Percentiles rank a stretch among this genome's conserved stretches.
These are phyloP conservation scores for Ormosia semicastrata DNA, from an alignment of 306 rosid genomes.

Conservation along the genomic window DNA sequence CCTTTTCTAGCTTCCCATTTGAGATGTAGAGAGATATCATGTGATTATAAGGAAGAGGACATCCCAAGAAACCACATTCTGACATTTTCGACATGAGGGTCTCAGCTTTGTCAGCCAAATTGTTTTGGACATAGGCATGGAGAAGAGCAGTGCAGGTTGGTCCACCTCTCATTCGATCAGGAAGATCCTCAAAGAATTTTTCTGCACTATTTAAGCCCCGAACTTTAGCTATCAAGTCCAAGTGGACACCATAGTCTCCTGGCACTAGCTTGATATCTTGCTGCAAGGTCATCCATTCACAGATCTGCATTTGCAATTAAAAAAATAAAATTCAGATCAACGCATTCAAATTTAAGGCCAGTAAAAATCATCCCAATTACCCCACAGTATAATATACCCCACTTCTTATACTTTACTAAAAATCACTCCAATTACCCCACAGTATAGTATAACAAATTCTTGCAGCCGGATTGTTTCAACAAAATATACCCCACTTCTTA, in stretches of 20 bases:
- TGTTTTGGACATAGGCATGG: constrained; percentile 69
- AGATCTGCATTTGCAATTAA: constrained; percentile 47
- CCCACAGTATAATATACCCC: background rate
- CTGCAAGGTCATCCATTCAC: constrained; percentile 92
- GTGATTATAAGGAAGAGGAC: constrained; percentile 79
- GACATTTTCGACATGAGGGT: constrained; percentile 82
- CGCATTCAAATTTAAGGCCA: background rate
- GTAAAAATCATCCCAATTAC: constrained; percentile 5
- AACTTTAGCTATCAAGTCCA: constrained; percentile 90
- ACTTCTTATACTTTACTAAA: background rate
- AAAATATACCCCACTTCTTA: background rate
- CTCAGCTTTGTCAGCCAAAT: constrained; percentile 65
- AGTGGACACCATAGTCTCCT: constrained; percentile 88
- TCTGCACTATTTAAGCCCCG: constrained; percentile 81
- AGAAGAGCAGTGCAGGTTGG: constrained; percentile 70
- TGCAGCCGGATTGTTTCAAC: background rate
- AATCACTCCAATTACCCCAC: background rate
- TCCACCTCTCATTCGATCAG: constrained; percentile 50
- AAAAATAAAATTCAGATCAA: constrained; percentile 3
- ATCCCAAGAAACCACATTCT: constrained; percentile 59
- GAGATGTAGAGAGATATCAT: constrained; percentile 74
- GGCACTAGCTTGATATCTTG: constrained; percentile 60
- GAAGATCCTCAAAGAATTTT: constrained; percentile 91
- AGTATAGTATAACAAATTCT: background rate
- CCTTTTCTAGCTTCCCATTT: constrained; percentile 64